Conservation (phyloP, 371 early-diverging fungal genomes). For the Vavraia culicis region DNA sequence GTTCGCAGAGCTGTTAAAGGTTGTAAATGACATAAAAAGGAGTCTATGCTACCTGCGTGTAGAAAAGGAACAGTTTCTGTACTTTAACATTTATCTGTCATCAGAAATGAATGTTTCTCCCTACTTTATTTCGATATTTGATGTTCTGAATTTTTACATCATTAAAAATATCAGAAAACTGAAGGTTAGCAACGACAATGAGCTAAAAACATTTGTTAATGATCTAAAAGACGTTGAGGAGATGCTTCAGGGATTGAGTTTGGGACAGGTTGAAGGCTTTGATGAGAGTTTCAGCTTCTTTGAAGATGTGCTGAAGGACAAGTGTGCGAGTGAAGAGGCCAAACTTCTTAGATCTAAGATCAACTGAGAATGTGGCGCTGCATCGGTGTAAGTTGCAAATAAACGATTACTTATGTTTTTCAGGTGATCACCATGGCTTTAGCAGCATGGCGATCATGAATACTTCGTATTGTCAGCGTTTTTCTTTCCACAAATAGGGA, state of each 20-base stretch:
- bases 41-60: not conserved
- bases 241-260: conserved; percentile 11
- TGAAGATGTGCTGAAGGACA: conserved; percentile 3
- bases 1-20: conserved; percentile 15
- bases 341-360: conserved; percentile 1
- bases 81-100: not conserved
- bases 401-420: no score
- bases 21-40: conserved; percentile 10
- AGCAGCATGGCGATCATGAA: no score
- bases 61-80: conserved; percentile 3
- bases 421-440: no score
- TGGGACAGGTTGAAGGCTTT: conserved; percentile 2
- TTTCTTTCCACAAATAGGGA: no score
- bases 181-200: conserved; percentile 12
- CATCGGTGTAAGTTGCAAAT: no score
- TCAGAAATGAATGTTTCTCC: no score
- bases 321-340: conserved; percentile 1
- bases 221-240: conserved; percentile 27
- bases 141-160: conserved; percentile 20
- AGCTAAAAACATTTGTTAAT: conserved; percentile 16
- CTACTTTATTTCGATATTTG: not conserved
- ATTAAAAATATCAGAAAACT: conserved; percentile 14
- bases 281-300: conserved; percentile 1
- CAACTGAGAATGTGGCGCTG: not conserved
- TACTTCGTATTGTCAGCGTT: no score